phyloP scores from a whole-genome alignment of 306 rosid genomes.

The Cotoneaster glaucophyllus region DNA sequence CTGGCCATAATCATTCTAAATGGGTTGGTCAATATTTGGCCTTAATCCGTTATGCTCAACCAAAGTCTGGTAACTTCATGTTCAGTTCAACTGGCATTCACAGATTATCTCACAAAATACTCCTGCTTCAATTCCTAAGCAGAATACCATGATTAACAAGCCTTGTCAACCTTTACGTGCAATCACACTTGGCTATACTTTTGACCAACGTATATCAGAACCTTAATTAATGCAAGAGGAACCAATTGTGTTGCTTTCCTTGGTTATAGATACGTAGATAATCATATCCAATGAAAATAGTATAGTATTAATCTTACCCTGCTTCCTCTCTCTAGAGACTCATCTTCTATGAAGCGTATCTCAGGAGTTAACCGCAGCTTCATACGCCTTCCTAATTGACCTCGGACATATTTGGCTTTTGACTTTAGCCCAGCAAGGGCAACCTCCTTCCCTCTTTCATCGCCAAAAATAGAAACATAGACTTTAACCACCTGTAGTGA shows the following conservation, averaged over 20 bases:
- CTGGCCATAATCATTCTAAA: background rate
- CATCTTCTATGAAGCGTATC: slow-evolving; percentile 87
- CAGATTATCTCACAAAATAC: background rate
- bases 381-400: slow-evolving; percentile 79
- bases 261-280: background rate
- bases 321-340: slow-evolving; percentile 89
- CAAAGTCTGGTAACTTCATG: background rate
- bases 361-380: slow-evolving; percentile 86
- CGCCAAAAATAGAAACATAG: slow-evolving; percentile 86
- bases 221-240: background rate
- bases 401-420: slow-evolving; percentile 79
- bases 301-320: slow-evolving; percentile 40
- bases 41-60: background rate
- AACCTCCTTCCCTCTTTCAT: slow-evolving; percentile 86
- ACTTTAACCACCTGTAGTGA: slow-evolving; percentile 70
- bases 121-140: background rate
- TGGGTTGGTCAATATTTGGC: background rate
- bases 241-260: background rate
- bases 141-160: background rate
- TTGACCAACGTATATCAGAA: background rate
- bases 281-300: background rate
- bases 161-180: background rate
- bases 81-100: background rate
- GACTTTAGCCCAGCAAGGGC: slow-evolving; percentile 90
- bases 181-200: background rate